Percentiles rank a stretch among this genome's conserved stretches.
Conservation (phyloP, 2,329 filamentous ascomycete genomes). For the Dissoconium aciculare region DNA sequence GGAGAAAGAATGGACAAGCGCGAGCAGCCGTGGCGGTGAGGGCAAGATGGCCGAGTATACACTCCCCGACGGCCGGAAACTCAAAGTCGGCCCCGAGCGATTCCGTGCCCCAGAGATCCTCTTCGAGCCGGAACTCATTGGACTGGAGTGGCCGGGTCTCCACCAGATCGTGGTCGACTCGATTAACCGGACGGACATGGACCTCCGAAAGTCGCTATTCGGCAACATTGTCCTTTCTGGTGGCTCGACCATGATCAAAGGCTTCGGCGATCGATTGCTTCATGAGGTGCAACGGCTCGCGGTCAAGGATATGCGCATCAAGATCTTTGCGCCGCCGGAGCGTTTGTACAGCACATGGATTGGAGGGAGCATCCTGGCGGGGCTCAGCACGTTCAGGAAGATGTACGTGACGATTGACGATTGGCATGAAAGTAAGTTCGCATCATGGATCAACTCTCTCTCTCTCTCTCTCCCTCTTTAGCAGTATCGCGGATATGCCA, state of each 20-base stretch:
- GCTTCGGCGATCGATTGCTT: conserved; percentile 84
- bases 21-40: conserved; percentile 46
- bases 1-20: conserved; percentile 81
- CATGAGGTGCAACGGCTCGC: conserved; percentile 85
- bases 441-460: not conserved
- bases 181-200: conserved; percentile 87
- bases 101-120: conserved; percentile 95
- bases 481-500: too few species aligned
- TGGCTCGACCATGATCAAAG: conserved; percentile 89
- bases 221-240: conserved; percentile 95
- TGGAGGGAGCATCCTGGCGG: conserved; percentile 89
- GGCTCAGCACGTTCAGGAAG: conserved; percentile 97
- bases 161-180: conserved; percentile 97
- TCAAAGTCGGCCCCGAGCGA: conserved; percentile 86
- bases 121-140: conserved; percentile 94
- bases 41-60: conserved; percentile 74
- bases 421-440: conserved; percentile 68
- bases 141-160: conserved; percentile 88
- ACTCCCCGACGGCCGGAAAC: conserved; percentile 80
- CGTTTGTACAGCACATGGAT: conserved; percentile 99
- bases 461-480: too few species aligned
- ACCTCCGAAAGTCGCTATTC: conserved; percentile 84
- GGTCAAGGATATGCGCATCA: conserved; percentile 98
- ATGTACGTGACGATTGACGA: conserved; percentile 99
- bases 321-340: conserved; percentile 96